Percentiles rank a stretch among this genome's conserved stretches.
Conservation (phyloP, 495 filamentous ascomycete genomes). For the Xylaria telfairii region DNA sequence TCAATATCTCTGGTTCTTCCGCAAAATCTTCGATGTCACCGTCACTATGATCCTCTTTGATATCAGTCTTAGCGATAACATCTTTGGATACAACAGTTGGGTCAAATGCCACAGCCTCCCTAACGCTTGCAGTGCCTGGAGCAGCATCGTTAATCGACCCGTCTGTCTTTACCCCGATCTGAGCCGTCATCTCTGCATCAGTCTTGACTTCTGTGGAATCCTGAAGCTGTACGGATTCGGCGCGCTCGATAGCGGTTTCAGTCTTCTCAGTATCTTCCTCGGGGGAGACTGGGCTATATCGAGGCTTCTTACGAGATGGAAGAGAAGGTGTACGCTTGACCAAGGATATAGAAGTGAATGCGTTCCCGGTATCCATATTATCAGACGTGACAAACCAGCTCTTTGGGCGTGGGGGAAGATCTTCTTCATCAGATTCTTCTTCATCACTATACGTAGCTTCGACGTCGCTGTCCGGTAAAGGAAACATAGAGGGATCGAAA, state of each 20-base stretch:
- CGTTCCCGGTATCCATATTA: not conserved
- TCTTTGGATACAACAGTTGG: conserved; percentile 21
- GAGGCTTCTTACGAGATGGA: conserved; percentile 57
- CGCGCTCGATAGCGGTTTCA: not conserved
- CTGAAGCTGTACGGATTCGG: not conserved
- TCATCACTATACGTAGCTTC: conserved; percentile 64
- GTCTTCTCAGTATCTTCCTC: conserved; percentile 24
- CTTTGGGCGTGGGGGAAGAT: conserved; percentile 52
- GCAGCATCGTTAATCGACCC: conserved; percentile 30
- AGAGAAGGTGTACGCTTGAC: conserved; percentile 30
- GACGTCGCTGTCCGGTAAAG: conserved; percentile 70
- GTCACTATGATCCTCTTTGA: conserved; percentile 40
- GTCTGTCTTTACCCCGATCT: conserved; percentile 1
- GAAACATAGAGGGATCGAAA: conserved; percentile 62
- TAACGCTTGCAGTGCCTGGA: conserved; percentile 26
- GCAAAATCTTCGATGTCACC: conserved; percentile 50
- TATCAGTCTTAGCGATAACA: conserved; percentile 26
- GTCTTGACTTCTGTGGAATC: not conserved
- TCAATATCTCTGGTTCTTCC: conserved; percentile 62
- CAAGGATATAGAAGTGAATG: conserved; percentile 13
- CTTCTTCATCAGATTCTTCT: conserved; percentile 60
- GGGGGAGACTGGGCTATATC: conserved; percentile 56
- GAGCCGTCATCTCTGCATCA: not conserved
- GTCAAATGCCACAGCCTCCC: conserved; percentile 26
- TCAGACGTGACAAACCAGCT: conserved; percentile 49